Evolutionary conservation across 192 early-diverging fungal genomes (phyloP).

Genomic region (Jimgerdemannia lactiflua): DNA sequence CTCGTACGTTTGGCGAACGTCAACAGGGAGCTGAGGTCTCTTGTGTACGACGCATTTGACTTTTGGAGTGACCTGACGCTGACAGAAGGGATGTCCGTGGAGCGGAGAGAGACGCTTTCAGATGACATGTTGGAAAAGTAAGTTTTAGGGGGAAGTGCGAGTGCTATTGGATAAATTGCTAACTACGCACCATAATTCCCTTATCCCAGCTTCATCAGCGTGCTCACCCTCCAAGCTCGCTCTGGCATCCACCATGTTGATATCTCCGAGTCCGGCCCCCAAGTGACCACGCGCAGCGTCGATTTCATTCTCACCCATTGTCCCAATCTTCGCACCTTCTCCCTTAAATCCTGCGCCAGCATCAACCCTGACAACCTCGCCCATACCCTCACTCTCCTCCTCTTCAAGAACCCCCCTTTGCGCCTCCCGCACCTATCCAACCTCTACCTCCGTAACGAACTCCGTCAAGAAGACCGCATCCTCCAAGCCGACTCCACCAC

Average conservation of each 20-base stretch:
- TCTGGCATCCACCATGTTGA: background rate
- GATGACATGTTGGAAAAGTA: background rate
- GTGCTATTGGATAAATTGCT: too few relatives aligned
- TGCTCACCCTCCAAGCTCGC: background rate
- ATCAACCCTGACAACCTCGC: background rate
- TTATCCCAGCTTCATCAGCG: background rate
- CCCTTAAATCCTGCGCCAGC: background rate
- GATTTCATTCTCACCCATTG: background rate
- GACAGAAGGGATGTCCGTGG: background rate
- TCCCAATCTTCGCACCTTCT: background rate
- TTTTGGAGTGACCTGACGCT: background rate
- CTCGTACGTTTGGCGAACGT: background rate
- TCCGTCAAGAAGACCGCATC: background rate
- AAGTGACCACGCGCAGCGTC: background rate
- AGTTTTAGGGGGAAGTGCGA: background rate
- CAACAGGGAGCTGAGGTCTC: background rate
- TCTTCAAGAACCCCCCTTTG: background rate
- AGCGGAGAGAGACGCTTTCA: background rate
- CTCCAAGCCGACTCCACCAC: background rate
- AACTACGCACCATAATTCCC: background rate
- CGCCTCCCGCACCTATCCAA: background rate
- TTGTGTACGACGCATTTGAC: background rate
- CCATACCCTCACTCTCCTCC: background rate
- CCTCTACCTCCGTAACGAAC: background rate
- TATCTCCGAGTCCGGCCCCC: background rate